Evolutionary conservation across 73 alveolate genomes (phyloP), one percentile per base, ranked within the genome.

Genomic region (Paramecium biaurelia): DNA sequence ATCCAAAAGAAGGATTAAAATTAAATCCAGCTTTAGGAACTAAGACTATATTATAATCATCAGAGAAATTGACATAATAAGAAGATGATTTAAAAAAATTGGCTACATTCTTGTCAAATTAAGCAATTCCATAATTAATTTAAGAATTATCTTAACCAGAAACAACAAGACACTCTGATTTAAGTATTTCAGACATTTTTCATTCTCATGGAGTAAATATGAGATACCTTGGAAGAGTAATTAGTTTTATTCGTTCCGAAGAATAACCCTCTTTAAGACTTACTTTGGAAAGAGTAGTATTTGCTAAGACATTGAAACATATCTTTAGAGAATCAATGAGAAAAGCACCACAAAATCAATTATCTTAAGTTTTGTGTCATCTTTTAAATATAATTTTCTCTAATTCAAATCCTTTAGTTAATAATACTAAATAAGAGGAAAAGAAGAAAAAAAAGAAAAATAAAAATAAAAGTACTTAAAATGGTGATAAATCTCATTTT

Each of bases 161-260:
- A 63, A 95, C 95, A 20, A 92, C 85, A 10, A 89, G 93, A 37
- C 96, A 95, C 15, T 85, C 95, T 23, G 98, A 95, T 42, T 49
- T 93, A 70, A 93, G 96, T 43, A 85, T 96, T 26, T 92, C 93
- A 5, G 94, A 85, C 30, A 47, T 95, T 2, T 86, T 96, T 94
- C 99, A 96, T 79, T 58, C 94, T 28, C 96, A 95, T 92, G 99
- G 99, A n/a, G 94, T 96, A 15, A 96, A 96, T 53, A 92, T 95
- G 93, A 93, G 99, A 86, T 96, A 96, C 88, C 45, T 96, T 7
- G 99, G 99, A 10, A 79, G 68, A n/a, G 95, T 96, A 15, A 82
- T 92, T 1, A 82, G 70, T 15, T 57, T 57, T 53, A 57, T 95
- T 23, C 85, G 85, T 42, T 92, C 95, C 14, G 93, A 70, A 28